These are phyloP conservation scores for Pachysandra terminalis DNA, from an alignment of 164 flowering plant genomes.

Conservation along the genomic window DNA sequence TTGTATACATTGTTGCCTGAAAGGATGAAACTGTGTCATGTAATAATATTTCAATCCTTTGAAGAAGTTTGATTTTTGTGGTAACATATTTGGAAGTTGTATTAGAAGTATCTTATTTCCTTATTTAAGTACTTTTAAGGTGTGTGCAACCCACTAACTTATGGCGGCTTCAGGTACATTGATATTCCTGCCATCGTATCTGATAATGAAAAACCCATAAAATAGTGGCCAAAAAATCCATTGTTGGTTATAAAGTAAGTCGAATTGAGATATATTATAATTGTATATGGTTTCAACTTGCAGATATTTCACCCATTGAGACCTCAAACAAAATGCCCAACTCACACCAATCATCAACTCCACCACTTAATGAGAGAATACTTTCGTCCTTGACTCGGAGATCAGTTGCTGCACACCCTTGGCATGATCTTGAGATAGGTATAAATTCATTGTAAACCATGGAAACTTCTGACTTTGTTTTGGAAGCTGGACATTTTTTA, in stretches of 20 bases:
- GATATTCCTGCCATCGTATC: not conserved
- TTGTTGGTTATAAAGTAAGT: not conserved
- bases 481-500: not conserved
- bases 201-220: not conserved
- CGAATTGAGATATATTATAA: not conserved
- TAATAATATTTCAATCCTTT: too few species aligned
- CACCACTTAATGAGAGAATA: slow-evolving; percentile 80
- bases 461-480: too few species aligned
- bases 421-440: slow-evolving; percentile 98
- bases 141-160: not conserved
- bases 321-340: slow-evolving; percentile 16
- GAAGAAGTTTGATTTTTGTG: too few species aligned
- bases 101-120: too few species aligned
- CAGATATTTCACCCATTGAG: slow-evolving; percentile 44
- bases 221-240: not conserved
- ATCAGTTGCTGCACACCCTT: slow-evolving; percentile 84
- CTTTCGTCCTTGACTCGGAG: slow-evolving; percentile 74
- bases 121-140: too few species aligned
- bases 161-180: not conserved
- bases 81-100: too few species aligned
- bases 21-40: too few species aligned
- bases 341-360: slow-evolving; percentile 27
- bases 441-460: slow-evolving; percentile 3
- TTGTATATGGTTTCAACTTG: slow-evolving; percentile 20
- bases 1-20: too few species aligned